phyloP scores from a whole-genome alignment of 768 basidiomycete genomes.

The Boletus speciosus region DNA sequence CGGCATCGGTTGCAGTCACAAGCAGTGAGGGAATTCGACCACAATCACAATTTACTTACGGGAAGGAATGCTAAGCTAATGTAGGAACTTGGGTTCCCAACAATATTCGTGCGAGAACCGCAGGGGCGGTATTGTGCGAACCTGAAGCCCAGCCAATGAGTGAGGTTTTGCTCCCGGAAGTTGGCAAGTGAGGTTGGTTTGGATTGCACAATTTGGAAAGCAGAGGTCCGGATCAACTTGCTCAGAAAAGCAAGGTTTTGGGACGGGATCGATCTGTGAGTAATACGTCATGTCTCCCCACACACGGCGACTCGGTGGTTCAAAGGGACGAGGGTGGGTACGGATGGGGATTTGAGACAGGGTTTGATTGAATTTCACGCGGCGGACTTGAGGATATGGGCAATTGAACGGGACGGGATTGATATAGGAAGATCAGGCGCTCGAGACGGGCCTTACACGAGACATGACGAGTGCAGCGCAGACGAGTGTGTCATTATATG shows the following conservation, averaged over 20 bases:
- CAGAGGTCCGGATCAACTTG: conserved; percentile 9
- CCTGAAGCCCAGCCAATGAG: conserved; percentile 1
- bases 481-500: conserved; percentile 17
- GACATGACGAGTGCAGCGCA: conserved; percentile 3
- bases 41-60: conserved; percentile 15
- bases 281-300: conserved; percentile 24
- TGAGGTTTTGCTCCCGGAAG: conserved; percentile 15
- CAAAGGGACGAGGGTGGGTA: conserved; percentile 4
- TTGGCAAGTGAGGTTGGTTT: not conserved
- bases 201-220: conserved; percentile 8
- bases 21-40: conserved; percentile 15
- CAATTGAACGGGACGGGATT: conserved; percentile 9
- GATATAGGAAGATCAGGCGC: conserved; percentile 6
- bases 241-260: conserved; percentile 7
- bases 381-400: conserved; percentile 14
- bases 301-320: conserved; percentile 17
- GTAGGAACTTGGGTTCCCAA: conserved; percentile 15
- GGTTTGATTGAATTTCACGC: conserved; percentile 19
- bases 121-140: conserved; percentile 12
- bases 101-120: conserved; percentile 13
- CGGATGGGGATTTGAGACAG: conserved; percentile 11
- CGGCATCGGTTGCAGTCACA: conserved; percentile 12
- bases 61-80: conserved; percentile 14
- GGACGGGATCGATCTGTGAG: conserved; percentile 5
- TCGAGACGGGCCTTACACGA: conserved; percentile 4